Conservation (phyloP, 2,329 filamentous ascomycete species). For the Teratosphaeriaceae sp. region DNA sequence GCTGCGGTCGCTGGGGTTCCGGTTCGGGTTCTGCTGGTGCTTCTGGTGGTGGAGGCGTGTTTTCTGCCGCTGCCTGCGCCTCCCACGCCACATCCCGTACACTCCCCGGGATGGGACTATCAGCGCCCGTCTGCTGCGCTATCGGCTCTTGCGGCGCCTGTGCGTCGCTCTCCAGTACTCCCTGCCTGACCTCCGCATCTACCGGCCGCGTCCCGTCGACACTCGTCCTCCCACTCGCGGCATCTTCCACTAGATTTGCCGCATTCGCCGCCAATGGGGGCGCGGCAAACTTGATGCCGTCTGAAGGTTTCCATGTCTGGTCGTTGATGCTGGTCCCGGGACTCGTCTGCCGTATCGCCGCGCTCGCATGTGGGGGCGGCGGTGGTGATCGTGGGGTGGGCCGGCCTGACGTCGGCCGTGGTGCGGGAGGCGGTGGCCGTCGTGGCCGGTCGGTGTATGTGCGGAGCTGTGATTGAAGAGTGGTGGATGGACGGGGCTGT, state of each 20-base stretch:
- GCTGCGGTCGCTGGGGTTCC: slow-evolving; percentile 11
- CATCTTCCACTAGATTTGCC: slow-evolving; percentile 7
- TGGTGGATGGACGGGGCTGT: slow-evolving; percentile 11
- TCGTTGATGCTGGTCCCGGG: slow-evolving; percentile 29
- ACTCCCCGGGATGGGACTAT: slow-evolving; percentile 22
- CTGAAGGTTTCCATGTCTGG: slow-evolving; percentile 35
- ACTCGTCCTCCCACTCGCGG: slow-evolving; percentile 12
- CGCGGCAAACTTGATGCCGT: slow-evolving; percentile 33
- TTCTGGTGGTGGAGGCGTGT: slow-evolving; percentile 15
- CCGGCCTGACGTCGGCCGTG: slow-evolving; percentile 10
- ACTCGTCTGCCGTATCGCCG: slow-evolving; percentile 25
- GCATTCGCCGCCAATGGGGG: slow-evolving; percentile 8
- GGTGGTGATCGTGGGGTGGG: slow-evolving; percentile 16
- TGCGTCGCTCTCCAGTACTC: slow-evolving; percentile 10
- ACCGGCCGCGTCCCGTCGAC: slow-evolving; percentile 28
- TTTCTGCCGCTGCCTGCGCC: slow-evolving; percentile 23
- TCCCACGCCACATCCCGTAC: slow-evolving; percentile 21
- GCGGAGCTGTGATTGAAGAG: slow-evolving; percentile 18
- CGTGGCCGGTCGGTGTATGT: slow-evolving; percentile 16
- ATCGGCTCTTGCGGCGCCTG: slow-evolving; percentile 19
- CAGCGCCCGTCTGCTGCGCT: slow-evolving; percentile 23
- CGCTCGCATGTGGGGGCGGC: slow-evolving; percentile 11
- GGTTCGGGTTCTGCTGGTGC: slow-evolving; percentile 11
- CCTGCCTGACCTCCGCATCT: slow-evolving; percentile 27
- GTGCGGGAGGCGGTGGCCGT: slow-evolving; percentile 14